Conservation (phyloP, 139 green algal species). For the Coelastrella sp. region DNA sequence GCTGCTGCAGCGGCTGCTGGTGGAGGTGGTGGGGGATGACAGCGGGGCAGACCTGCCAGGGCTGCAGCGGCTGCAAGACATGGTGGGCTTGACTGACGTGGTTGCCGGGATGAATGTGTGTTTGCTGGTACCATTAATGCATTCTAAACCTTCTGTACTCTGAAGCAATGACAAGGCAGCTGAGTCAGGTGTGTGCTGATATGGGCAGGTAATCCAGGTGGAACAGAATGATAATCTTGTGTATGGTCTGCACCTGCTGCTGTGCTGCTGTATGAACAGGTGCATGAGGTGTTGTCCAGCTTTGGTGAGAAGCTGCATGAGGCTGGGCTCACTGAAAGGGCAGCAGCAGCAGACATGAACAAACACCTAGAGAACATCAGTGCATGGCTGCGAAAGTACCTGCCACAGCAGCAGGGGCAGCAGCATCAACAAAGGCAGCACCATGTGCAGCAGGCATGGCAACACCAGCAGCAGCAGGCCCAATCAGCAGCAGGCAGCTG, state of each 20-base stretch:
- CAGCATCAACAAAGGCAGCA: constrained; percentile 5
- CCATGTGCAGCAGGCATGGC: constrained; percentile 1
- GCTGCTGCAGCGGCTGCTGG: constrained; percentile 67
- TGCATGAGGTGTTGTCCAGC: constrained; percentile 44
- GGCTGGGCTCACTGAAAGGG: constrained; percentile 63
- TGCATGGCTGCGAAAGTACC: constrained; percentile 43
- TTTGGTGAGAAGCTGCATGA: constrained; percentile 73
- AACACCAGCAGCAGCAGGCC: constrained; percentile 15
- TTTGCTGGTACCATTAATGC: no score
- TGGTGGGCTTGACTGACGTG: constrained; percentile 30
- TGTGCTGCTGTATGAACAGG: constrained; percentile 5
- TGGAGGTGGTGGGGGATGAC: background rate
- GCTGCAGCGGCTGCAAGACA: constrained; percentile 5
- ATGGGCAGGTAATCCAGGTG: background rate
- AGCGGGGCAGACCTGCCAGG: constrained; percentile 13
- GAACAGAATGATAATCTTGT: background rate
- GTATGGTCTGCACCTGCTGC: background rate
- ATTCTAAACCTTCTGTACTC: no score
- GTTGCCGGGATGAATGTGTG: no score
- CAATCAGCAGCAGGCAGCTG: constrained; percentile 23
- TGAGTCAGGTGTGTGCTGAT: background rate
- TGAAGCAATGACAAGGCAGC: background rate
- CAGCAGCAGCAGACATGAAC: constrained; percentile 45
- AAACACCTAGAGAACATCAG: constrained; percentile 46
- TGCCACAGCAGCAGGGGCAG: constrained; percentile 35